Evolutionary conservation across 208 protist genomes (phyloP), one percentile per base, ranked within the genome.

Genomic region (Crithidia sp.): DNA sequence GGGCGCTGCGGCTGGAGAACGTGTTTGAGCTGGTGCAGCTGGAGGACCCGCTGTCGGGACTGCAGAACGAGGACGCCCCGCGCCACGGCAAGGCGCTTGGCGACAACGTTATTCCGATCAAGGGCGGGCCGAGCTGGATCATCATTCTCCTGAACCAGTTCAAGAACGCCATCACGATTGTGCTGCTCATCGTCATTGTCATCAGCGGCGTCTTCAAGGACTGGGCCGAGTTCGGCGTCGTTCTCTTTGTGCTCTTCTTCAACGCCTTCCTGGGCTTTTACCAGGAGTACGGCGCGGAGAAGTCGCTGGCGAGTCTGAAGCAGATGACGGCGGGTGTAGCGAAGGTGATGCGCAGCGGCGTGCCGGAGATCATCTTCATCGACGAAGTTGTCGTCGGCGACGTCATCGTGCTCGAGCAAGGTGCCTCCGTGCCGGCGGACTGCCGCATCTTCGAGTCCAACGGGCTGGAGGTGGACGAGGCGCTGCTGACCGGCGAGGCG

Each of bases 321-420:
- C 62, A 94, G 74, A 95, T 97, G 90, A 95, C 91, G 39, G 81
- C 87, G 0, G 89, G 91, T 70, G 86, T 82, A 63, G 88, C 90
- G 10, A 95, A 96, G 63, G 97, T 98, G 50, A 80, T 98, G 59
- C 92, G 98, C 65, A 89, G 93, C 67, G 98, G 97, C 17, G 64
- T 90, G n/a, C 72, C 85, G 0, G 74, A 85, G 53, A 87, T 95
- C 54, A 90, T 99, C 62, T 96, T 93, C 52, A 91, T 98, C 58
- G 88, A 94, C 69, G 97, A 99, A 62, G 81, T 99, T 2, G 80
- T 97, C 16, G 96, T 99, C 14, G 98, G 98, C 60, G 98, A 99
- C 77, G 74, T 99, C 55, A 81, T 99, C 19, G 81, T 90, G 56
- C 77, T 99, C 9, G 85, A 94, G 39, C 82, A 92, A 54, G 98